Base-by-base conservation (phyloP, 768 basidiomycete genomes). In the Cyclocybe aegerita region DNA sequence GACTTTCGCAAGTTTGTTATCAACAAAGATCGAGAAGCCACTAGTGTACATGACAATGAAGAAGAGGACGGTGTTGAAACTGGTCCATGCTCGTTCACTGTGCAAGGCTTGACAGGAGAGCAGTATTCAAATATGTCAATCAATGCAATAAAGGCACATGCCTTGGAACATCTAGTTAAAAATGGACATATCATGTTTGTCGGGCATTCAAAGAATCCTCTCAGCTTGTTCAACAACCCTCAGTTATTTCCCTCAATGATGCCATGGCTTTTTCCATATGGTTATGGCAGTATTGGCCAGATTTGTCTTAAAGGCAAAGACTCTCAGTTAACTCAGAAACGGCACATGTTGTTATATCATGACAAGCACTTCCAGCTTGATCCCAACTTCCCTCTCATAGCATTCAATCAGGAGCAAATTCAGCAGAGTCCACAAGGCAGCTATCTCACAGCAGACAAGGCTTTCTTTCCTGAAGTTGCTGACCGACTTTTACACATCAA, bases 391-490 rank as follows among this genome's bases (percentile, higher is more conserved):
- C 60, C 70, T 0, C 65, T 76, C n/a, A 52, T 74, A 10, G 66
- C 64, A 0, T 76, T 75, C 44, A 75, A 68, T 43, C 71, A 77
- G 41, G 53, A 66, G 17, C 76, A 76, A 39, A 62, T 77, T 4
- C 69, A 65, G 40, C 43, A 48, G 1, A 52, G 60, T 2, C 51
- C 64, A 0, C 54, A 44, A 4, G 65, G 62, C 4, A 62, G 70
- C 3, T 71, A 58, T 43, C 38, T 70, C 1, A 15, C 67, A 1
- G 58, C 65, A 1, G 55, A 70, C 38, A 59, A 49, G 11, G 45
- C 40, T 1, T 55, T 59, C 7, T 71, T 73, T 58, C 32, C 46
- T 16, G 47, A 55, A 8, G 62, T 74, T 4, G 36, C 63, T 0
- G 7, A 57, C 0, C 35, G 62, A 7, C 39, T 72, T 1, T 37